Evolutionary conservation across 345 rosid genomes (phyloP), one percentile per base, ranked within the genome.

Genomic region (Salix exigua): DNA sequence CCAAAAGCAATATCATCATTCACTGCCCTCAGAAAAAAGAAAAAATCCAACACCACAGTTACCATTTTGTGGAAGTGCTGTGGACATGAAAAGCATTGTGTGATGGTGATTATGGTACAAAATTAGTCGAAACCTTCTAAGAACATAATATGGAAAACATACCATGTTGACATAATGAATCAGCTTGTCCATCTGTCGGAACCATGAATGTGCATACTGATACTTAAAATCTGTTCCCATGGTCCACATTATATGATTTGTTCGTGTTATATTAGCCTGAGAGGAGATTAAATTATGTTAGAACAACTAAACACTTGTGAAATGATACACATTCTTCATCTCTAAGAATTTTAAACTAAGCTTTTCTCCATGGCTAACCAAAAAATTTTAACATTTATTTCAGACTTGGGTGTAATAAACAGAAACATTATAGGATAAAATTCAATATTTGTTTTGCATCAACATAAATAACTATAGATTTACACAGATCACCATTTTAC

Each of bases 221-320:
- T 93, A 96, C 81, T 86, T 89, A 84, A 96, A 96, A 87, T 96
- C 99, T 72, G 99, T 93, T 84, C 99, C 99, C 99, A 96, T 92
- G 65, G 97, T 91, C 85, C 89, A 96, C 99, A 96, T 96, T 73
- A 96, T 83, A 71, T 96, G 99, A 85, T 96, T 80, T 69, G 91
- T 84, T 75, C 92, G 85, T 70, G 99, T 96, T 73, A 93, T 90
- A 85, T 96, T 93, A 70, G 97, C 98, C 99, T 96, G 92, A 58
- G 62, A 85, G 79, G 25, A 71, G 75, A 79, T 55, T 71, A 70
- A 64, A 0, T 17, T 38, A 10, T 23, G 60, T 84, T 42, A 74
- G 70, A 53, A 35, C 58, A 67, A 74, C 46, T 12, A 28, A 55
- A 40, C 30, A 55, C 66, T 6, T 62, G 48, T 58, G 17, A 80